phyloP scores from a whole-genome alignment of 2,329 filamentous ascomycete genomes.

The Hypoxylon sp. region DNA sequence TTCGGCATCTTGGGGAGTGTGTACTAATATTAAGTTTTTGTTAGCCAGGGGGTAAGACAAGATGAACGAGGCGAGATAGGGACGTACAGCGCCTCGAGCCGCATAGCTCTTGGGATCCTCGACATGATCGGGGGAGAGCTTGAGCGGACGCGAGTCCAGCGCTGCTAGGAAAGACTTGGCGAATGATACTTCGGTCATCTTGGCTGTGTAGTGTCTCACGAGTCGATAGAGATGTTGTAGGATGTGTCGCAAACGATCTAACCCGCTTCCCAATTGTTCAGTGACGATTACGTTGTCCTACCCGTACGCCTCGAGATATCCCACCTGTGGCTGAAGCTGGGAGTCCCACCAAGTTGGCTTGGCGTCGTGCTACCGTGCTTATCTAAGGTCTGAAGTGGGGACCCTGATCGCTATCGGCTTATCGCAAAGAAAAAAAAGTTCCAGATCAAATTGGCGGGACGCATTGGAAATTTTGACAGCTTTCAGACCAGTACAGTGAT shows the following conservation, averaged over 20 bases:
- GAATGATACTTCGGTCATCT: slow-evolving; percentile 86
- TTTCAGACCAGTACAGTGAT: slow-evolving; percentile 28
- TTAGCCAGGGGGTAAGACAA: slow-evolving; percentile 24
- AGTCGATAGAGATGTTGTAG: slow-evolving; percentile 14
- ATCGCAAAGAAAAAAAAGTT: slow-evolving; percentile 48
- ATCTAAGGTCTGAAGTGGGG: slow-evolving; percentile 12
- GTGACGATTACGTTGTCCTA: slow-evolving; percentile 38
- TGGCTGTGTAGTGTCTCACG: slow-evolving; percentile 38
- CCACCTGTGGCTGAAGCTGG: slow-evolving; percentile 47
- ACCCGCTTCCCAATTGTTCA: slow-evolving; percentile 15
- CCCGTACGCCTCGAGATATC: slow-evolving; percentile 33
- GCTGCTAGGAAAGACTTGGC: slow-evolving; percentile 84
- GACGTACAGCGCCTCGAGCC: slow-evolving; percentile 77
- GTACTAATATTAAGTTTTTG: slow-evolving; percentile 62
- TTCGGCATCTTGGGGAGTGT: slow-evolving; percentile 76
- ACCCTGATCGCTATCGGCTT: slow-evolving; percentile 44
- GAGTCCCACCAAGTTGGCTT: background rate
- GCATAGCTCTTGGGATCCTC: slow-evolving; percentile 86
- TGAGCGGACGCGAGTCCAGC: slow-evolving; percentile 81
- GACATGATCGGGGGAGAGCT: slow-evolving; percentile 89
- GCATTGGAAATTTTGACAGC: slow-evolving; percentile 31
- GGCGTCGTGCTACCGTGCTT: background rate
- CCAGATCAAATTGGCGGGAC: slow-evolving; percentile 36
- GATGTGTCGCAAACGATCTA: slow-evolving; percentile 21
- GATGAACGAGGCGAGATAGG: slow-evolving; percentile 27